Conservation (phyloP, 441 rosid genomes). For the Euphorbia corollata region DNA sequence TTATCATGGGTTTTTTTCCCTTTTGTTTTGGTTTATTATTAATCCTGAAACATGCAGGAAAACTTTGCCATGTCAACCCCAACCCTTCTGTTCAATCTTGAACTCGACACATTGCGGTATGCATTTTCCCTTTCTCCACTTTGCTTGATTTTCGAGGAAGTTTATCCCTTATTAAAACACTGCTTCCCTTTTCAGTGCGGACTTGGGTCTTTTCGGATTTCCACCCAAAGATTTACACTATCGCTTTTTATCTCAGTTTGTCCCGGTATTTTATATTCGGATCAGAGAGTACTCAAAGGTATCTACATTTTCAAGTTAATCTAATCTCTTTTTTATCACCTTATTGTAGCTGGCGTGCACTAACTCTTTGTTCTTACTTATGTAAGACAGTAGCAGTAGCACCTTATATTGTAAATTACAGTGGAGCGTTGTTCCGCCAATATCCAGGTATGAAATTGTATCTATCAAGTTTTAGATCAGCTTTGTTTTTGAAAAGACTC, state of each 20-base stretch:
- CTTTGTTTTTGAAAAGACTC: not conserved
- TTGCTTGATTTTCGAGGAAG: constrained; percentile 12
- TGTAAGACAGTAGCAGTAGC: constrained; percentile 83
- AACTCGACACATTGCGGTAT: constrained; percentile 90
- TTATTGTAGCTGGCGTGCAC: constrained; percentile 14
- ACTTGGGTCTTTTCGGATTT: constrained; percentile 83
- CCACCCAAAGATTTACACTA: constrained; percentile 89
- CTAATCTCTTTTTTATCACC: constrained; percentile 4
- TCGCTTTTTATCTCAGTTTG: constrained; percentile 81
- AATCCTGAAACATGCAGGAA: constrained; percentile 49
- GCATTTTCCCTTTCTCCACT: constrained; percentile 16
- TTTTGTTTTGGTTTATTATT: not conserved
- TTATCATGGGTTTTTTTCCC: not conserved
- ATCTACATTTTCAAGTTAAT: constrained; percentile 18
- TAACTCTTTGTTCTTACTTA: constrained; percentile 27
- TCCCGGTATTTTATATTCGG: constrained; percentile 74
- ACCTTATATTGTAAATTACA: constrained; percentile 77
- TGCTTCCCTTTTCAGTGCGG: constrained; percentile 59
- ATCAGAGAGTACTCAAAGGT: constrained; percentile 95
- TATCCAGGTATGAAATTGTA: constrained; percentile 56
- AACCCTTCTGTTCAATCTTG: constrained; percentile 80
- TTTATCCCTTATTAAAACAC: constrained; percentile 19
- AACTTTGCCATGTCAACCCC: constrained; percentile 67
- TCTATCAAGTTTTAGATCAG: not conserved
- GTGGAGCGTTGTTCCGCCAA: constrained; percentile 83